These are phyloP conservation scores for Paramarasmius palmivorus DNA, from an alignment of 1,284 basidiomycete species.

Conservation along the genomic window DNA sequence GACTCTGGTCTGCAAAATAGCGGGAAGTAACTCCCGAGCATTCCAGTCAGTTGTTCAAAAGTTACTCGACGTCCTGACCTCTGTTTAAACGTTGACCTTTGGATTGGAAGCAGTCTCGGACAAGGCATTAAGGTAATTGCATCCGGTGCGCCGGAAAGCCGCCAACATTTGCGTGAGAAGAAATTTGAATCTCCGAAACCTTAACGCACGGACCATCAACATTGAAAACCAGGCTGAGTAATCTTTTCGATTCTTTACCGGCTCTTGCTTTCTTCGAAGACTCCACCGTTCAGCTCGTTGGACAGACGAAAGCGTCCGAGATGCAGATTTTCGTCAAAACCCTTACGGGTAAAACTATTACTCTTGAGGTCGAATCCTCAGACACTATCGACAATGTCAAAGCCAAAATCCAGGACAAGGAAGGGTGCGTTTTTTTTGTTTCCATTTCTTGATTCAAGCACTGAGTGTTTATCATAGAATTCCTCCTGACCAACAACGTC, in stretches of 20 bases:
- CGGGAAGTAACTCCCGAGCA: no score
- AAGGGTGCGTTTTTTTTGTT: conserved; percentile 62
- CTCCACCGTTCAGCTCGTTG: conserved; percentile 84
- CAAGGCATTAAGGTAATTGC: no score
- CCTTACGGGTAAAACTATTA: conserved; percentile 99
- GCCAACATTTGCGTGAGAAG: no score
- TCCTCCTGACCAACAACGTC: conserved; percentile 93
- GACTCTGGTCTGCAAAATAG: no score
- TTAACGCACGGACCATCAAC: conserved; percentile 8
- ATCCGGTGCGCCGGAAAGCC: no score
- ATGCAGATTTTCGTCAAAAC: conserved; percentile 98
- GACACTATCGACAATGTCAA: conserved; percentile 99
- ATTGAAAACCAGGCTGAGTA: neutral
- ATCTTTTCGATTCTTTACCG: conserved; percentile 4
- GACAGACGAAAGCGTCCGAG: conserved; percentile 76
- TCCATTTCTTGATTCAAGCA: neutral
- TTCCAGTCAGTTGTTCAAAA: no score
- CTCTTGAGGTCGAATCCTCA: conserved; percentile 94
- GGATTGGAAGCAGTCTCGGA: no score
- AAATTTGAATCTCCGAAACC: conserved; percentile 2
- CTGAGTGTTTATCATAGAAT: conserved; percentile 53
- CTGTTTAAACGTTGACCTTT: no score
- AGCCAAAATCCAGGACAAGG: conserved; percentile 95
- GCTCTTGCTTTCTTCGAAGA: conserved; percentile 76
- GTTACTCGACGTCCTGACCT: no score